Evolutionary conservation across 257 asterid species (phyloP), one percentile per base, ranked within the genome.

Genomic region (Petunia axillaris): DNA sequence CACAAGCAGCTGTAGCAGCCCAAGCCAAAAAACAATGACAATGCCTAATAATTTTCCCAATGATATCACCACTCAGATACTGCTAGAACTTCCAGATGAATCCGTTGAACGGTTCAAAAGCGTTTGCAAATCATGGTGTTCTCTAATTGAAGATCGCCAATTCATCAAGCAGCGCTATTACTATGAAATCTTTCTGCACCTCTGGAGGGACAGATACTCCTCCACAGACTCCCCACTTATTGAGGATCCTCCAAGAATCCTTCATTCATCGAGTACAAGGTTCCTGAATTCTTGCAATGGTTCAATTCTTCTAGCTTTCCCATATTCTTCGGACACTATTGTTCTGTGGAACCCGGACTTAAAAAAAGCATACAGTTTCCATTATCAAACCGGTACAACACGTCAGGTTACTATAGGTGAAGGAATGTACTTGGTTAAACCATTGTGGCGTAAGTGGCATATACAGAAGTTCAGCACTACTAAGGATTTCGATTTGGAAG

Each of bases 101-200:
- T 70, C 79, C 14, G 64, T 80, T 35, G 11, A 5, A 46, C 39
- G 67, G 36, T 75, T 81, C 66, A 62, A 38, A 74, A 5, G 46
- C 5, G 84, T 81, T 46, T 75, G 41, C 62, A 64, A 81, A 40
- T 37, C 58, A 50, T 81, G 84, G 80, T 8, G 3, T 9, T 14
- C 75, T 14, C 64, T 62, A 10, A 81, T 81, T 38, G 46, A 63
- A 38, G 76, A 54, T 54, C 37, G 35, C 14, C 16, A 4, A 39
- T 76, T 81, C 59, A 14, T 3, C 2, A 38, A 48, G 48, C 14
- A 37, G 3, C 15, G 53, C 7, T 50, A 53, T 40, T 36, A 50
- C 16, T 46, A 41, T 9, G 8, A 38, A 83, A 68, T 46, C 78
- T 71, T 83, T 13, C 59, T 14, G 8, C 64, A 4, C 36, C 10